Base-by-base conservation (phyloP, 306 rosid species). In the Begonia masoniana region DNA sequence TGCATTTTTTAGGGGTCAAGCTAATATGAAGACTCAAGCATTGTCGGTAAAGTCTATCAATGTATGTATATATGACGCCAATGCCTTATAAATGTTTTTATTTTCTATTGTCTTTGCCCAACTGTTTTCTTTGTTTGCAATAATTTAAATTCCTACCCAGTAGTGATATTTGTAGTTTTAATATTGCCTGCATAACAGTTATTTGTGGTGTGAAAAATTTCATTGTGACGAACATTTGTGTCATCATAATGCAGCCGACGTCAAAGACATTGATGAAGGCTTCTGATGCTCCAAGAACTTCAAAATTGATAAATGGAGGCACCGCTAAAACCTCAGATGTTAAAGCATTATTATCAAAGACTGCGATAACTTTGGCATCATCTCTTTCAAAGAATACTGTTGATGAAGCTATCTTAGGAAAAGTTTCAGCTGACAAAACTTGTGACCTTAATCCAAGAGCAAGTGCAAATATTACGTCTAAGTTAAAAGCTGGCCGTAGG, bases 401-500 rank as follows among this genome's bases (percentile, higher is more conserved):
- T 52, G 64, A 61, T 60, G 82, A 68, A 63, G 50, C 66, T 23
- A 63, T 57, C 63, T 67, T 53, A 65, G 76, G 31, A 55, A 58
- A 48, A 57, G 64, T 47, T 47, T 74, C 76, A 64, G 67, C 76
- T 74, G 78, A 62, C 41, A 63, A 31, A 31, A 5, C 39, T 31
- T 31, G 56, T 9, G 73, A 61, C 59, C 62, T 57, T 57, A 71
- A 68, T 42, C 71, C 68, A 43, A 66, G 13, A 50, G 59, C 70
- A 51, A 62, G 66, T 6, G 56, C 76, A 4, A 73, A 70, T 52
- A 16, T 62, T 13, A 63, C 52, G 39, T 21, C 77, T 49, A 80
- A 41, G 65, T 78, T 61, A 67, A 79, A 65, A 61, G 72, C 82
- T 47, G 63, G 50, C 14, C 77, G 94, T 50, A 70, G 95, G 61